Conservation (phyloP, 2,329 filamentous ascomycete species). For the Mycosphaerella sp. region DNA sequence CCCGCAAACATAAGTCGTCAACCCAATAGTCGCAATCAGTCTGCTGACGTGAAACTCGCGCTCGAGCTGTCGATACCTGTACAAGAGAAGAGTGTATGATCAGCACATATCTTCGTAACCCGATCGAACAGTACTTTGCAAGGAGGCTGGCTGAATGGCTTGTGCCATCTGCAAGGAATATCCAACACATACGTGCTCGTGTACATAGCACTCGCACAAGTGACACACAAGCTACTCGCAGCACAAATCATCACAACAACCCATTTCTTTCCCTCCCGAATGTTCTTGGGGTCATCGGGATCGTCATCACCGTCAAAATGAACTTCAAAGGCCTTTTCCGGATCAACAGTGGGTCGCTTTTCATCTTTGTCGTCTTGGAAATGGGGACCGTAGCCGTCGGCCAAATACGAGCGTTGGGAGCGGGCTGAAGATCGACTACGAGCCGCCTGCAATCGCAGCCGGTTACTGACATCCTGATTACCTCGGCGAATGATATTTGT, state of each 20-base stretch:
- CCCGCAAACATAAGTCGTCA: slow-evolving; percentile 61
- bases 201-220: slow-evolving; percentile 45
- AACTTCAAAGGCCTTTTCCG: slow-evolving; percentile 58
- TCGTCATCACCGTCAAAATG: slow-evolving; percentile 69
- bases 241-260: slow-evolving; percentile 68
- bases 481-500: neutral
- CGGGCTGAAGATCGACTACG: slow-evolving; percentile 27
- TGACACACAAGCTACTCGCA: slow-evolving; percentile 67
- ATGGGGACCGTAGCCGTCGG: slow-evolving; percentile 27
- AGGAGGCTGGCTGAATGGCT: too few relatives aligned
- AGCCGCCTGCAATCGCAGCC: neutral
- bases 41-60: slow-evolving; percentile 65
- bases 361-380: slow-evolving; percentile 11
- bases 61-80: slow-evolving; percentile 58
- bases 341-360: slow-evolving; percentile 3
- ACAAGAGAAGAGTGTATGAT: too few relatives aligned
- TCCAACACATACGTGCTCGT: slow-evolving; percentile 57
- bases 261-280: slow-evolving; percentile 66
- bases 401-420: slow-evolving; percentile 28
- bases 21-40: slow-evolving; percentile 69
- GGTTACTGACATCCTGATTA: neutral
- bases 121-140: too few relatives aligned
- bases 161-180: too few relatives aligned
- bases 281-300: slow-evolving; percentile 66
- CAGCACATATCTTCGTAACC: too few relatives aligned